Conservation (phyloP, 73 alveolate genomes). For the Paramecium pentaurelia region DNA sequence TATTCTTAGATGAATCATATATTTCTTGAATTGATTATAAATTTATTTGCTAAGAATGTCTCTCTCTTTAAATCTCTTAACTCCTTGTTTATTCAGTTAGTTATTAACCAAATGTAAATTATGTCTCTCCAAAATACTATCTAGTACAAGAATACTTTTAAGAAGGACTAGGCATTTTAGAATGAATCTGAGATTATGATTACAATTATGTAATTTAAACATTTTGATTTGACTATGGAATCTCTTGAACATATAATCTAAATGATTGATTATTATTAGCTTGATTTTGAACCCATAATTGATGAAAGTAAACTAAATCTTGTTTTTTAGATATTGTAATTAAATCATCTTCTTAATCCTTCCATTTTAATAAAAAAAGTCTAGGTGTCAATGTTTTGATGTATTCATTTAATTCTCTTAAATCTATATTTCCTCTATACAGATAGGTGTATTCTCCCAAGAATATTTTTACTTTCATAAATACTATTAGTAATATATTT, state of each 20-base stretch:
- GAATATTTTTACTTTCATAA: background rate
- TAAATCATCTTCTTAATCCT: background rate
- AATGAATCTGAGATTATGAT: background rate
- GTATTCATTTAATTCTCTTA: background rate
- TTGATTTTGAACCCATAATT: background rate
- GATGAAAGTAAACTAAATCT: background rate
- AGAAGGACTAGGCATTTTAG: background rate
- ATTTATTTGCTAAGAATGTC: background rate
- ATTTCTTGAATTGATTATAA: background rate
- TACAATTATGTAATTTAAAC: background rate
- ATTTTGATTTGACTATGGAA: background rate
- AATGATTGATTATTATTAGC: background rate
- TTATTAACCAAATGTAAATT: background rate
- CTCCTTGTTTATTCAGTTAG: background rate
- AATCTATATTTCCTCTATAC: background rate
- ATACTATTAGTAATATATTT: background rate
- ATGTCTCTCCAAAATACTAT: background rate
- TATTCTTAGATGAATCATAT: background rate
- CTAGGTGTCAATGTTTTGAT: background rate
- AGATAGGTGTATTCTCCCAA: background rate
- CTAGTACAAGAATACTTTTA: background rate
- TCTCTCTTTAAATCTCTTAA: background rate
- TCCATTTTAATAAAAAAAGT: background rate
- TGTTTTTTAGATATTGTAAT: background rate
- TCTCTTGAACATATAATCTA: background rate